phyloP scores from a whole-genome alignment of 225 moss, liverwort and hornwort species.

The Anthoceros angustus region DNA sequence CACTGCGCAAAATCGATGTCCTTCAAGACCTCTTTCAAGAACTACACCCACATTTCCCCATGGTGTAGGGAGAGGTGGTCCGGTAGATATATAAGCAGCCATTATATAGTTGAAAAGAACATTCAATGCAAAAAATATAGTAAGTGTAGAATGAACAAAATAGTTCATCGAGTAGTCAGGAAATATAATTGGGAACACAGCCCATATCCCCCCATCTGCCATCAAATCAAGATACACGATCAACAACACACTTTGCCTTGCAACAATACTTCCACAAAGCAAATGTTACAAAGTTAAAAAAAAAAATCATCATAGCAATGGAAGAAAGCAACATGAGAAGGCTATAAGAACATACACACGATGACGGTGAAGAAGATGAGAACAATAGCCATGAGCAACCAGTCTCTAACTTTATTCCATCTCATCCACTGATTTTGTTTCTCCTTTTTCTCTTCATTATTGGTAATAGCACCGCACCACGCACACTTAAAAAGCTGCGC shows the following conservation, averaged over 20 bases:
- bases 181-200: neutral
- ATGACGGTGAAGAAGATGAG: neutral
- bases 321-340: neutral
- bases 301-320: neutral
- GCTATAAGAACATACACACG: neutral
- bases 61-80: neutral
- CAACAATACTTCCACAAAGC: too few species aligned
- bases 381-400: neutral
- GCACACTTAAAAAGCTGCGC: neutral
- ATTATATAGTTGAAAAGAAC: neutral
- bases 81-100: neutral
- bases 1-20: neutral
- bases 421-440: neutral
- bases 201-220: neutral
- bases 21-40: neutral
- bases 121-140: neutral
- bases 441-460: neutral
- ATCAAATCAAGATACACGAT: neutral
- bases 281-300: neutral
- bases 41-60: neutral
- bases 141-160: neutral
- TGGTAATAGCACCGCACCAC: neutral
- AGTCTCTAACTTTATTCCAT: constrained; percentile 5
- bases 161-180: neutral
- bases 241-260: too few species aligned